Percentiles rank a stretch among this genome's conserved stretches.
Conservation (phyloP, 1,139 yeast species). For the Magnusiomyces suaveolens region DNA sequence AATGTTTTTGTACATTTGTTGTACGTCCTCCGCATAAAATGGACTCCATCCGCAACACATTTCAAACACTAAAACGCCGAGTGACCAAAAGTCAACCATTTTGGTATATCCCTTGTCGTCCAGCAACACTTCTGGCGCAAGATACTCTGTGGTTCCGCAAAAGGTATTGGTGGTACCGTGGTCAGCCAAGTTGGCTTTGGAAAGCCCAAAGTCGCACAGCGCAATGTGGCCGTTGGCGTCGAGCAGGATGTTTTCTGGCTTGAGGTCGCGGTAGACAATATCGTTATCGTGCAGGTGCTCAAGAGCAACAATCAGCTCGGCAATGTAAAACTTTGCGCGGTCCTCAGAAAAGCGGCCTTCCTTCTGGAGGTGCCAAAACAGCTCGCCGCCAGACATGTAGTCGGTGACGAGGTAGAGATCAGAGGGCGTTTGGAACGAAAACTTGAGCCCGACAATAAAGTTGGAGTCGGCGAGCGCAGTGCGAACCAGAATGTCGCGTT, state of each 20-base stretch:
- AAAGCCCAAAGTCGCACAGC: conserved; percentile 89
- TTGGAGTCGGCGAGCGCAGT: conserved; percentile 76
- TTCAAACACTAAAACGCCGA: conserved; percentile 85
- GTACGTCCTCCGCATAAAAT: conserved; percentile 92
- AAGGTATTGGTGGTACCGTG: conserved; percentile 96
- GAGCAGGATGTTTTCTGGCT: conserved; percentile 85
- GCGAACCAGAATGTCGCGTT: conserved; percentile 83
- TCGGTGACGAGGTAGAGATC: conserved; percentile 91
- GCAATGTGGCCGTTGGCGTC: conserved; percentile 99
- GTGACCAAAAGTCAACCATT: conserved; percentile 96
- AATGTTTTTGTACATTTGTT: conserved; percentile 96
- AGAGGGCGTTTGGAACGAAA: conserved; percentile 88
- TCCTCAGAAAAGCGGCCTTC: conserved; percentile 90
- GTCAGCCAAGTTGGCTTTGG: conserved; percentile 78
- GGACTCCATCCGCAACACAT: conserved; percentile 99
- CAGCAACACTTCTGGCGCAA: conserved; percentile 86
- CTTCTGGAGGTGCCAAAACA: conserved; percentile 94
- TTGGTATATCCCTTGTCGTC: conserved; percentile 95
- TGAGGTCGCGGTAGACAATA: conserved; percentile 87
- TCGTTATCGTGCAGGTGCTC: conserved; percentile 90
- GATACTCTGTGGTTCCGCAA: conserved; percentile 95
- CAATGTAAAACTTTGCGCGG: conserved; percentile 91
- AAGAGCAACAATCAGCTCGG: conserved; percentile 83
- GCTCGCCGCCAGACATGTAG: conserved; percentile 96
- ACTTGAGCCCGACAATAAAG: conserved; percentile 88